Conservation (phyloP, 768 basidiomycete species). For the Serendipita sp. region DNA sequence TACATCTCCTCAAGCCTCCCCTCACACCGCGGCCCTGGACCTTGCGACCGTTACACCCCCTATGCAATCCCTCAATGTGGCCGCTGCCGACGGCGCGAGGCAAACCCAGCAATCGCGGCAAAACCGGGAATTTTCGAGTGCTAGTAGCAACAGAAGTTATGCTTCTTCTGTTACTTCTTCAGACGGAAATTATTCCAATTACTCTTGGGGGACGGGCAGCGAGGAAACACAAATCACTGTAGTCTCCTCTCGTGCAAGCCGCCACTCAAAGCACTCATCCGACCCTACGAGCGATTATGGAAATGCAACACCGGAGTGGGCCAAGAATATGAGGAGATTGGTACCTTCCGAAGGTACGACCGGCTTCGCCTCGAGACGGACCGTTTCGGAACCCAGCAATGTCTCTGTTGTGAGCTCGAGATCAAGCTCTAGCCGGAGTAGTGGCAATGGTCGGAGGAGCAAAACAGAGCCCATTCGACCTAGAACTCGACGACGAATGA, state of each 20-base stretch:
- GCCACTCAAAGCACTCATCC: slow-evolving; percentile 2
- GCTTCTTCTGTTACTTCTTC: slow-evolving; percentile 13
- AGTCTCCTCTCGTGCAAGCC: neutral
- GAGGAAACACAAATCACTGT: neutral
- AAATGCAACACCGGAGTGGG: slow-evolving; percentile 47
- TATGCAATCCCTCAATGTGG: slow-evolving; percentile 10
- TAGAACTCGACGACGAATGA: slow-evolving; percentile 19
- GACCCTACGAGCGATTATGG: neutral
- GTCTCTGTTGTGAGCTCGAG: slow-evolving; percentile 25
- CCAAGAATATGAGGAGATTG: slow-evolving; percentile 52
- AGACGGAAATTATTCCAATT: slow-evolving; percentile 16
- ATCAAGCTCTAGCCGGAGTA: slow-evolving; percentile 28
- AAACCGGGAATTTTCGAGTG: neutral
- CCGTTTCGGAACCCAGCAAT: slow-evolving; percentile 17
- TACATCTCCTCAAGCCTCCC: slow-evolving; percentile 36
- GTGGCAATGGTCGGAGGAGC: slow-evolving; percentile 37
- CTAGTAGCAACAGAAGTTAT: neutral
- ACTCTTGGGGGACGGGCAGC: slow-evolving; percentile 4
- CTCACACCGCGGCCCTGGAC: slow-evolving; percentile 21
- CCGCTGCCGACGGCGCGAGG: slow-evolving; percentile 14
- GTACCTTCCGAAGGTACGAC: slow-evolving; percentile 19
- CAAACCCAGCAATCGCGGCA: neutral
- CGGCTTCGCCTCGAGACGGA: slow-evolving; percentile 6
- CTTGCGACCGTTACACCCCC: neutral
- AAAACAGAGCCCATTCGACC: slow-evolving; percentile 21